Evolutionary conservation across 2,329 filamentous ascomycete genomes (phyloP), one percentile per base, ranked within the genome.

Genomic region (Pseudogymnoascus sp.): DNA sequence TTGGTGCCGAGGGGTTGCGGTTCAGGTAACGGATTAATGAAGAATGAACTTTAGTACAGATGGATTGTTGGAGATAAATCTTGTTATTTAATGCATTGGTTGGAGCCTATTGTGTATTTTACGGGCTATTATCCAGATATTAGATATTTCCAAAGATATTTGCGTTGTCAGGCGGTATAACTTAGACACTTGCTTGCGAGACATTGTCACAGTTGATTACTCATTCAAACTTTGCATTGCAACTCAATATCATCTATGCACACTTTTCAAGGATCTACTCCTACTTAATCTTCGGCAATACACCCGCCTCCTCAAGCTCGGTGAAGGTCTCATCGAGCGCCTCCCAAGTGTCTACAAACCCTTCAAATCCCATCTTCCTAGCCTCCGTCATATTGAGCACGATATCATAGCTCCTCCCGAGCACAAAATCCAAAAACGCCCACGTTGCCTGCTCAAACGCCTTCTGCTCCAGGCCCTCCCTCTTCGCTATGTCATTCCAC

Each of bases 301-400:
- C 65, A 3, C 65, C 64, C 60, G 68, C 67, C 14, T 65, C 65
- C 60, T 72, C 70, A n/a, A 73, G 63, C 59, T 70, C 66, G 10
- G 70, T 67, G 63, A 78, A 77, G 1, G 72, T 73, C 11, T 70
- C 69, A 25, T 71, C 69, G 35, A 78, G 69, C 11, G 71, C 72
- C 14, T 76, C 75, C 71, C 74, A 78, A 1, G 73, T 73, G 69
- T 73, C 75, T n/a, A 65, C 63, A 62, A 72, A 77, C 0, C 76
- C 78, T 0, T 70, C 75, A 75, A 75, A 81, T 0, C 79, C 78
- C 23, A 73, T 68, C 64, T 74, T 75, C 61, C 79, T 72, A 4
- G 78, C 78, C 69, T 80, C 80, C 59, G 72, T 78, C 75, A 80
- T 78, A 62, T 70, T 74, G 56, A 75, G 69, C 1, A 75, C 73